phyloP scores from a whole-genome alignment of 75 land plant genomes.

The Pinus taeda region DNA sequence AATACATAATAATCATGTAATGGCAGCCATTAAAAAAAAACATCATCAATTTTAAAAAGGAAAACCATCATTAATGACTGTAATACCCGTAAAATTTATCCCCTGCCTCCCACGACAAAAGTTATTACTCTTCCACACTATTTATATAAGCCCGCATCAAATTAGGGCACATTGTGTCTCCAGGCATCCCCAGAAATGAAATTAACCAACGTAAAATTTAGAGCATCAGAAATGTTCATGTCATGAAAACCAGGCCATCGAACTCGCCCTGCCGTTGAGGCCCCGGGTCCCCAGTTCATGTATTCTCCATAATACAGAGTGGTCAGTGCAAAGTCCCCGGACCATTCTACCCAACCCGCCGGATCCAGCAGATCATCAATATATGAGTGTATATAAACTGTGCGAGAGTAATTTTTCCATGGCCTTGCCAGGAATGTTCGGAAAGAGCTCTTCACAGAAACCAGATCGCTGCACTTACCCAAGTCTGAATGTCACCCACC shows the following conservation, averaged over 20 bases:
- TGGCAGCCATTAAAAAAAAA: too few relatives aligned
- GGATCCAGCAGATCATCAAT: slow-evolving; percentile 12
- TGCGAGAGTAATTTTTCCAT: slow-evolving; percentile 16
- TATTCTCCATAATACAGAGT: slow-evolving; percentile 32
- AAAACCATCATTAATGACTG: too few relatives aligned
- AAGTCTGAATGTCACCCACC: neutral
- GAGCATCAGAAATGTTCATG: slow-evolving; percentile 1
- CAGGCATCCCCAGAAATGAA: slow-evolving; percentile 9
- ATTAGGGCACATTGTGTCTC: neutral
- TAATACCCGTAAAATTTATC: too few relatives aligned
- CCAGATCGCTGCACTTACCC: slow-evolving; percentile 36
- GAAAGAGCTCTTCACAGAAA: neutral
- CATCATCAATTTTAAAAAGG: too few relatives aligned
- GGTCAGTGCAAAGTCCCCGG: slow-evolving; percentile 5
- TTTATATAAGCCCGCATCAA: neutral
- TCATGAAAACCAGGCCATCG: slow-evolving; percentile 11
- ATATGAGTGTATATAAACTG: slow-evolving; percentile 10
- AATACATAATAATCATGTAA: too few relatives aligned
- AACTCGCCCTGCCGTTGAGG: slow-evolving; percentile 9
- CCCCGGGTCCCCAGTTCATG: slow-evolving; percentile 12
- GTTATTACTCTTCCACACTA: too few relatives aligned
- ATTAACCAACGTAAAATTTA: slow-evolving; percentile 3
- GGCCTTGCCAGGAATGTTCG: slow-evolving; percentile 21
- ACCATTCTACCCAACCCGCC: slow-evolving; percentile 24
- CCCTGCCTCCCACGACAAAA: too few relatives aligned